Base-by-base conservation (phyloP, 495 filamentous ascomycete species). In the Trichoderma parareesei region DNA sequence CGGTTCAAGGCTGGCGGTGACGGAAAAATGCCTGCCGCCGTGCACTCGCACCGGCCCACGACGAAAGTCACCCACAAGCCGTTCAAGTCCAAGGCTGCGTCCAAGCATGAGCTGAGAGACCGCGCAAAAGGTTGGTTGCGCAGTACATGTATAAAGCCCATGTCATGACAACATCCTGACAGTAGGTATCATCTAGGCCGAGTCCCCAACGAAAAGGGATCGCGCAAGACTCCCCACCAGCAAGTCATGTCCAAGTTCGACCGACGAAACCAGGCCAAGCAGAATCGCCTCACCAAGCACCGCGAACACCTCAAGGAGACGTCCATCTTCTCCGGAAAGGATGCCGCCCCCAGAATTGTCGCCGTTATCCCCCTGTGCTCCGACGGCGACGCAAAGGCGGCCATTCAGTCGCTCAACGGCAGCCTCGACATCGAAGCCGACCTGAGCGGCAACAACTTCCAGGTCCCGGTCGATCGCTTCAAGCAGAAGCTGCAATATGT, bases 231-330 rank as follows among this genome's bases (percentile, higher is more conserved):
- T 49, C 89, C 89, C 65, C 91, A 97, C 74, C 95, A 98, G 73
- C 91, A 96, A 77, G 82, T 96, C 73, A 95, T 96, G 90, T 96
- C 93, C 43, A 98, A 97, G 77, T 79, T 98, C 74, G 91, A 96
- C 77, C 88, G 94, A 42, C 84, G 90, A 70, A 97, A 98, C 76
- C 91, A 93, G 78, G 89, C 90, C 59, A 91, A 91, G 70, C 94
- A 98, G 78, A 85, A 85, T 71, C 89, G 92, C 68, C 81, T 84
- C 67, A 76, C 83, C 67, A 97, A 97, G 76, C 87, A 92, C 65
- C 85, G 85, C 66, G 90, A 94, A 69, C 87, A 91, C 70, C 78
- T 84, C 60, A 88, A 87, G 55, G 87, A 89, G 42, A 84, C 82
- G 0, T 92, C 85, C 53, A 78, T 98, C 10, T 98, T 98, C 69